Conservation (phyloP, 495 filamentous ascomycete genomes). For the Penicillium roqueforti region DNA sequence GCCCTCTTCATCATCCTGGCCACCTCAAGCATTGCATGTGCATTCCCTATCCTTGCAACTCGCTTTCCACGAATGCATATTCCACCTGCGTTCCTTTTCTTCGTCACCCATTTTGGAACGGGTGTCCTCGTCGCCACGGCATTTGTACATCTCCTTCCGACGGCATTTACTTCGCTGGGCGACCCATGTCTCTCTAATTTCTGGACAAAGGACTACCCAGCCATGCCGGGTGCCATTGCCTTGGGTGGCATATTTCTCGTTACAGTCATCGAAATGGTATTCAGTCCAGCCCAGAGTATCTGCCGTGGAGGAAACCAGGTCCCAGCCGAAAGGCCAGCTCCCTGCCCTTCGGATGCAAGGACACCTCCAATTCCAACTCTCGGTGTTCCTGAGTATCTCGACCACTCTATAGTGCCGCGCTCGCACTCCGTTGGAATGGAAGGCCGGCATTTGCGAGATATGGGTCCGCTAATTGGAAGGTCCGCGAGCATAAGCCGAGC, state of each 20-base stretch:
- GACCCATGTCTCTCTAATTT: conserved; percentile 65
- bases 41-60: conserved; percentile 40
- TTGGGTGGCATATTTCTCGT: conserved; percentile 65
- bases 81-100: conserved; percentile 50
- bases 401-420: neutral
- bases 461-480: conserved; percentile 29
- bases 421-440: conserved; percentile 4
- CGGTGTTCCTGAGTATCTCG: neutral
- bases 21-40: conserved; percentile 52
- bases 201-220: conserved; percentile 63
- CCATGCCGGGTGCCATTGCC: conserved; percentile 66
- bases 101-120: conserved; percentile 73
- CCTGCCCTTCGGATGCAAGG: neutral
- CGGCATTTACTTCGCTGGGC: conserved; percentile 66
- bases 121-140: conserved; percentile 82
- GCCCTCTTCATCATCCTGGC: conserved; percentile 64
- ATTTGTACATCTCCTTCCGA: conserved; percentile 75
- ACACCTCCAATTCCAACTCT: neutral
- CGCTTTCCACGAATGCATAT: conserved; percentile 35
- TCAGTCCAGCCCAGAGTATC: conserved; percentile 39
- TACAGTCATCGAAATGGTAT: conserved; percentile 65
- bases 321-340: neutral
- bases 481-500: conserved; percentile 31
- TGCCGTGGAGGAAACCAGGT: conserved; percentile 16
- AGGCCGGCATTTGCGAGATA: conserved; percentile 24